Base-by-base conservation (phyloP, 805 yeast genomes). In the Saccharomycopsis schoenii region DNA sequence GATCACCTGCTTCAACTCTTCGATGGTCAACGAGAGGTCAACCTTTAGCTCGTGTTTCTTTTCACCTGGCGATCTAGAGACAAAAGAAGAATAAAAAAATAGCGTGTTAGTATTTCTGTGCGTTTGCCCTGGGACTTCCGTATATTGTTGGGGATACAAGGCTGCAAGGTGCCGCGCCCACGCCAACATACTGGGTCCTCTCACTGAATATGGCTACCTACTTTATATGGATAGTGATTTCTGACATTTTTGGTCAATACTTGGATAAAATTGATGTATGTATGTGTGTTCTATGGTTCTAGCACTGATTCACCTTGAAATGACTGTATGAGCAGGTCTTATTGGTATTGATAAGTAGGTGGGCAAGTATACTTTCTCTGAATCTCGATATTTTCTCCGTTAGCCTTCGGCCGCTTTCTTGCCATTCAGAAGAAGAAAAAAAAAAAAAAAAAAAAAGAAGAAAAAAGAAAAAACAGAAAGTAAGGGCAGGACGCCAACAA, bases 21-120 rank as follows among this genome's bases (percentile, higher is more conserved):
- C 74, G 40, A 93, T 83, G 1, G 92, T 83, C 55, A 78, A 71
- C 15, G 79, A 66, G 0, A 83, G 71, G 19, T 80, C 76, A 36
- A 88, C 79, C 4, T 78, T 70, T 58, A 91, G 79, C 57, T 85
- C 83, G 76, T 86, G 86, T 73, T 89, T 89, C 73, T 85, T 83
- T 70, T 89, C 97, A 19, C 93, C 94, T 4, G 96, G 59, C 17
- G 60, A 61, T 56, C 65, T 63, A 25, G 34, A 41, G 40, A 24
- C 19, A 25, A 21, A 17, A 24, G 15, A 24, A 24, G 36, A 24
- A 34, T n/a, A 41, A 41, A n/a, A n/a, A 56, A 29, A 19, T 40
- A 9, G 17, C 19, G 17, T 29, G 60, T 51, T 36, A 40, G 56
- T 34, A n/a, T 15, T 42, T 24, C 34, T 29, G 34, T 6, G 34